These are phyloP conservation scores for Pleurotus cornucopiae DNA, from an alignment of 768 basidiomycete species.

Conservation along the genomic window DNA sequence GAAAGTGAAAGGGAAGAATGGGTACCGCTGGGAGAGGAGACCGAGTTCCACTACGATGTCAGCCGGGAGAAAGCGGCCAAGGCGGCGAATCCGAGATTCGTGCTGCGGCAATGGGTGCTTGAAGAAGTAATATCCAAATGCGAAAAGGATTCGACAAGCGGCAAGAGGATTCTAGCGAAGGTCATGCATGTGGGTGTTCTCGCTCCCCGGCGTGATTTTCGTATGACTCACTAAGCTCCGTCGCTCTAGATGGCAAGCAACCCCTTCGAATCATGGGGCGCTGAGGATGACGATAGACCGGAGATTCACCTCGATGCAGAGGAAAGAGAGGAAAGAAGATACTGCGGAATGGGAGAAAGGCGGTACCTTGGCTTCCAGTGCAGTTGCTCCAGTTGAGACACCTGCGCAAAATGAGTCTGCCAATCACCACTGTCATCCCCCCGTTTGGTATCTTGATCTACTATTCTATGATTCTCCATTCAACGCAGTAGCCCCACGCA, in stretches of 20 bases:
- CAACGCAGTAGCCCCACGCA: too few relatives aligned
- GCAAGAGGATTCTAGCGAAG: conserved; percentile 69
- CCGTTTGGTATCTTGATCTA: too few relatives aligned
- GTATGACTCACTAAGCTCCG: background rate
- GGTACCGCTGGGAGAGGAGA: conserved; percentile 20
- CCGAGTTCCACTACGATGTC: conserved; percentile 30
- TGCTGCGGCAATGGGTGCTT: conserved; percentile 92
- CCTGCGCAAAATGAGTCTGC: too few relatives aligned
- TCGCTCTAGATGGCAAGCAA: conserved; percentile 71
- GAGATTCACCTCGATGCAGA: conserved; percentile 52
- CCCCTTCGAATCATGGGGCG: conserved; percentile 88
- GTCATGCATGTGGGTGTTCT: conserved; percentile 66
- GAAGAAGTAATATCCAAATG: conserved; percentile 86
- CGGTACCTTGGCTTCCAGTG: conserved; percentile 88
- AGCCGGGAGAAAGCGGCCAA: conserved; percentile 49
- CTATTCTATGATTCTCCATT: too few relatives aligned
- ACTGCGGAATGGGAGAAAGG: conserved; percentile 74
- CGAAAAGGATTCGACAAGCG: conserved; percentile 58
- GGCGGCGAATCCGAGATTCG: conserved; percentile 82
- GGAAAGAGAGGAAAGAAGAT: conserved; percentile 64
- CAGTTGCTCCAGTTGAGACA: conserved; percentile 74
- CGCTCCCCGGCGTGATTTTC: conserved; percentile 7
- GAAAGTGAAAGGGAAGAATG: conserved; percentile 47
- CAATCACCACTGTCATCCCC: too few relatives aligned
- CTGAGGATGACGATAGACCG: conserved; percentile 46